A percentile compares a stretch with the other conserved stretches of the same genome.
These are phyloP conservation scores for Monilinia fructicola DNA, from an alignment of 2,329 filamentous ascomycete species.

Conservation along the genomic window DNA sequence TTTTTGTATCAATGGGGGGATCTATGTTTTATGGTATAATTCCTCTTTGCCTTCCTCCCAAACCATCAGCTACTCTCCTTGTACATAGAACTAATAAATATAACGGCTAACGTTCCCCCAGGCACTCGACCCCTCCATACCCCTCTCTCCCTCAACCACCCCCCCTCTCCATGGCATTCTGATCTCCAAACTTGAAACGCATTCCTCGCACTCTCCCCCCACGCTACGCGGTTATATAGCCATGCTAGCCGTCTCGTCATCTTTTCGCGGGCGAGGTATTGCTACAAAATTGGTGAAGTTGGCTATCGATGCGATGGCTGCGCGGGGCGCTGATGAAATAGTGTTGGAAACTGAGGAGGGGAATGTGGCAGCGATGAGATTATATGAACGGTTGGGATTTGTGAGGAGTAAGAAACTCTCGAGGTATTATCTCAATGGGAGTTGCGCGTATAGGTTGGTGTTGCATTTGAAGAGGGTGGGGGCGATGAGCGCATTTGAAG, in stretches of 20 bases:
- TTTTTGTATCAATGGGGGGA: slow-evolving; percentile 98
- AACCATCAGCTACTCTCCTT: background rate
- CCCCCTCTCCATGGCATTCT: slow-evolving; percentile 80
- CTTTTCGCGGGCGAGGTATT: slow-evolving; percentile 80
- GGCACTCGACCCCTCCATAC: slow-evolving; percentile 54
- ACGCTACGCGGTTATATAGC: slow-evolving; percentile 91
- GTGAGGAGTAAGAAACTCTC: slow-evolving; percentile 89
- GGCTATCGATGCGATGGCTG: slow-evolving; percentile 88
- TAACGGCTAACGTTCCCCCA: slow-evolving; percentile 37
- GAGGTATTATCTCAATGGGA: slow-evolving; percentile 94
- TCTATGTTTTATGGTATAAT: slow-evolving; percentile 84
- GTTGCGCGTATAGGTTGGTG: slow-evolving; percentile 86
- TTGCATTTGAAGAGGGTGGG: slow-evolving; percentile 50
- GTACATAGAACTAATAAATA: background rate
- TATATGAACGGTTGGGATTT: slow-evolving; percentile 93
- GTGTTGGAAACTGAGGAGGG: slow-evolving; percentile 95
- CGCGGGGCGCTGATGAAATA: slow-evolving; percentile 83
- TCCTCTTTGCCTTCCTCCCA: background rate
- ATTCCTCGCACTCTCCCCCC: slow-evolving; percentile 74
- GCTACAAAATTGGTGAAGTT: slow-evolving; percentile 84
- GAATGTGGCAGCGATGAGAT: slow-evolving; percentile 82
- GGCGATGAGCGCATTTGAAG: slow-evolving; percentile 33
- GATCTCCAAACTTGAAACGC: slow-evolving; percentile 89
- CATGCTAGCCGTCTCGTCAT: slow-evolving; percentile 88
- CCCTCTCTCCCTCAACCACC: slow-evolving; percentile 42